Evolutionary conservation across 1,284 basidiomycete species (phyloP), one percentile per base, ranked within the genome.

Genomic region (Pyrrhoderma noxium): DNA sequence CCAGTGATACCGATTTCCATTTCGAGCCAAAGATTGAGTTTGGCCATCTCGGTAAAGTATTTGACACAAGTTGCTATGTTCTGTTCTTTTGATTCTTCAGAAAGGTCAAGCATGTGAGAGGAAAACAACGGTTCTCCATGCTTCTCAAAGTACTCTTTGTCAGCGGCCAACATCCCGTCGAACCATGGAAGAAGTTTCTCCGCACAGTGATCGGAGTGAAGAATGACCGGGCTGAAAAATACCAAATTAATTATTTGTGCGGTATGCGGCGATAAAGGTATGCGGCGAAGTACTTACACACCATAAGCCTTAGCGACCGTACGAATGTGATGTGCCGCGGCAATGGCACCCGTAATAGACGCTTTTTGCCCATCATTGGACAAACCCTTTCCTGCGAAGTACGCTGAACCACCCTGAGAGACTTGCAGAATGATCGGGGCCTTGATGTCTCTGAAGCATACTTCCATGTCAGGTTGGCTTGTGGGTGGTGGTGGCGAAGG

Each of bases 1-100:
- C 95, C 96, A 55, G 96, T 99, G 74, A 99, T 99, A 66, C 96
- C 96, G 67, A 99, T 99, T 75, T 99, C 96, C 96, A 99, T 99
- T 80, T 99, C 96, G 70, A 99, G 92, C 93, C 93, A 99, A 63
- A 92, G 75, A 58, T 89, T 87, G 65, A 98, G 73, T 61, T 87
- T 82, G 23, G 91, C 89, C 93, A 99, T 92, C 67, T 92, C 90
- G 71, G 85, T 79, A 70, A 99, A 95, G 80, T 99, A 99, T 70
- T 93, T 82, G 57, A 79, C 89, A 71, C 96, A 99, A 49, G 76
- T 92, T 53, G 76, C 83, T 65, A 99, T 99, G 80, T 99, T 99
- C 66, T 98, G 80, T 62, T 95, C 94, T 72, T 98, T 96, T 66
- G 91, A 69, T 73, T 99, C 95, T 67, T 99, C 96, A 50, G 94